These are phyloP conservation scores for Nidularia pulvinata DNA, from an alignment of 768 basidiomycete genomes.

Conservation along the genomic window DNA sequence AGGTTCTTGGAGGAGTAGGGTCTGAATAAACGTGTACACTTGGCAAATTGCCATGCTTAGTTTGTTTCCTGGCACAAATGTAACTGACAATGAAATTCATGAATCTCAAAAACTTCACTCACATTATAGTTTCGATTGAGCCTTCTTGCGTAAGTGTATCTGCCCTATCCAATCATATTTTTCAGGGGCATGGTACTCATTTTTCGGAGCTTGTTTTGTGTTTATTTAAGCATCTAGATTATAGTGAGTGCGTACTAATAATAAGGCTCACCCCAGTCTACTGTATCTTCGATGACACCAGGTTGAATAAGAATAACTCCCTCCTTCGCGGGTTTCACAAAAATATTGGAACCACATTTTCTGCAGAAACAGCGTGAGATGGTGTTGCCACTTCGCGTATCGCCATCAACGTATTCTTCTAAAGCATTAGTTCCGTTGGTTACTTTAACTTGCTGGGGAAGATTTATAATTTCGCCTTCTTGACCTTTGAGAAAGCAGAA, in stretches of 20 bases:
- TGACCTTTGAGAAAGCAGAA: neutral
- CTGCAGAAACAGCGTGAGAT: conserved; percentile 25
- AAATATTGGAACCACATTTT: conserved; percentile 23
- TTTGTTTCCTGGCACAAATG: no score
- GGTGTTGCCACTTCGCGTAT: conserved; percentile 20
- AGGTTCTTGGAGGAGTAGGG: conserved; percentile 38
- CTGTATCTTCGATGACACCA: conserved; percentile 15
- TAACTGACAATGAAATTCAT: no score
- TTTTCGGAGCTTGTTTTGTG: conserved; percentile 3
- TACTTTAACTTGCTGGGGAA: no score
- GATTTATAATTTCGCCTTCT: neutral
- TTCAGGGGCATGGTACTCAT: conserved; percentile 2
- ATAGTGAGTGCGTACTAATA: neutral
- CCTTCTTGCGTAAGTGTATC: neutral
- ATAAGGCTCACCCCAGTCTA: conserved; percentile 16
- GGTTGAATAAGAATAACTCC: conserved; percentile 17
- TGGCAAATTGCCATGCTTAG: no score
- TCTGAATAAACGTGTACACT: neutral
- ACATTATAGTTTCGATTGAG: no score
- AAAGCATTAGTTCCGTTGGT: neutral
- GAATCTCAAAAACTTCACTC: no score
- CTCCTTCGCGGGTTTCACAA: conserved; percentile 14
- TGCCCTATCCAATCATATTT: conserved; percentile 3
- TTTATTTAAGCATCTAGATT: neutral
- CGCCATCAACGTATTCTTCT: conserved; percentile 14